Percentiles rank a stretch among this genome's conserved stretches.
These are phyloP conservation scores for Aureobasidium mangrovei DNA, from an alignment of 2,329 filamentous ascomycete genomes.

Conservation along the genomic window DNA sequence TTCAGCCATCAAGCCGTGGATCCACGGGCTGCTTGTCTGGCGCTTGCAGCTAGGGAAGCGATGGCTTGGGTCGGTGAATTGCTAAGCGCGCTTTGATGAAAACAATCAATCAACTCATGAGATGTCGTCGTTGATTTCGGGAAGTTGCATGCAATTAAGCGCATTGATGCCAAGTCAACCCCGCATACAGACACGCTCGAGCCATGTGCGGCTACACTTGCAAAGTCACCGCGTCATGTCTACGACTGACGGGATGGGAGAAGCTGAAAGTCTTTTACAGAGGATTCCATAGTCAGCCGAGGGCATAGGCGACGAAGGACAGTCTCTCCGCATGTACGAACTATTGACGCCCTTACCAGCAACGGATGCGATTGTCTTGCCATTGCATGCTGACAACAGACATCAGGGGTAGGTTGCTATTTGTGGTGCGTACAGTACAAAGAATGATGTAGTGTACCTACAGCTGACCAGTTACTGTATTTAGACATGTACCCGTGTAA, in stretches of 20 bases:
- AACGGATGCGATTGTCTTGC: constrained; percentile 1
- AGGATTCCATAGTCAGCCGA: not conserved
- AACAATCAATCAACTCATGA: not conserved
- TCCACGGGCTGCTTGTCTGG: not conserved
- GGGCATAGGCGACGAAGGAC: not conserved
- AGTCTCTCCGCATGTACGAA: not conserved
- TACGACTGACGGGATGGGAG: not conserved
- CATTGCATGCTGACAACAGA: constrained; percentile 4
- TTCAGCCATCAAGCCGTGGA: not conserved
- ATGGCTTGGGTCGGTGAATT: not conserved
- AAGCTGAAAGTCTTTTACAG: not conserved
- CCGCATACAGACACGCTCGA: not conserved
- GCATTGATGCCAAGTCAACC: not conserved
- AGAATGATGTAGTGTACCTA: not conserved
- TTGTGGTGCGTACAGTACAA: not conserved
- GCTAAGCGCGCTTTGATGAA: not conserved
- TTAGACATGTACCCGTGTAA: not conserved
- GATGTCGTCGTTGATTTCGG: not conserved
- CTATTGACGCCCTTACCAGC: not conserved
- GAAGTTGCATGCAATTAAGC: not conserved
- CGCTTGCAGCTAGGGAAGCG: not conserved
- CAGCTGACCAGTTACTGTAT: not conserved
- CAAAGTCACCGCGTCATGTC: too few relatives aligned
- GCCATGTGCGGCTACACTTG: not conserved
- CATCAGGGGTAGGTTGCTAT: not conserved